Evolutionary conservation across 1,139 yeast species (phyloP), one percentile per base, ranked within the genome.

Genomic region (Debaryomycetaceae sp.): DNA sequence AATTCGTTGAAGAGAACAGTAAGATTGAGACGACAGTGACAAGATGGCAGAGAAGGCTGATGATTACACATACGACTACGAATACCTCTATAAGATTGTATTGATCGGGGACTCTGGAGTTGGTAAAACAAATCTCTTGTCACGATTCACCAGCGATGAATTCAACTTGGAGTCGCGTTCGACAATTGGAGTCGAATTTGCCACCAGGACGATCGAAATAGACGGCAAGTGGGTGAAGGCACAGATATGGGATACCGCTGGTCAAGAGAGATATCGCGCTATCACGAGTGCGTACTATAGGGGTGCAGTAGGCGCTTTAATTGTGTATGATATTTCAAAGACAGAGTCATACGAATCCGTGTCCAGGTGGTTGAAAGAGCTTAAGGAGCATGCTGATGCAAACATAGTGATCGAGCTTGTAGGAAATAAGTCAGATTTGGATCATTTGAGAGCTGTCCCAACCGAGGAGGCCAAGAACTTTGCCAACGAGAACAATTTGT

Each of bases 161-260:
- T 93, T 93, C 73, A 90, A 91, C 69, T 78, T 91, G 54, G 98
- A 93, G 64, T 85, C 95, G 37, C 85, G 95, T 66, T 86, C 96
- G 44, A 93, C 99, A 24, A 95, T 93, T 59, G 99, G 99, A 42
- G 99, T 93, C 41, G 99, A 95, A 66, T 95, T 93, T 74, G 98
- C 98, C 40, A 95, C 98, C 36, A 80, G 97, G 65, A 91, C 98
- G 3, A 83, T 93, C 45, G 95, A 87, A 58, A 91, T 93, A 46
- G 98, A 93, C 58, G 96, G 95, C 48, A 93, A 91, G 68, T 79
- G 95, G 62, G 90, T 95, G 60, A 93, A 93, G 68, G 97, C 98
- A 6, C 99, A 95, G 68, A 90, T 93, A 61, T 93, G 99, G 99
- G 99, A 93, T 66, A 93, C 99, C 27, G 99, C 99, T 2, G 99